Conservation (phyloP, 345 rosid genomes). For the Pistacia integerrima region DNA sequence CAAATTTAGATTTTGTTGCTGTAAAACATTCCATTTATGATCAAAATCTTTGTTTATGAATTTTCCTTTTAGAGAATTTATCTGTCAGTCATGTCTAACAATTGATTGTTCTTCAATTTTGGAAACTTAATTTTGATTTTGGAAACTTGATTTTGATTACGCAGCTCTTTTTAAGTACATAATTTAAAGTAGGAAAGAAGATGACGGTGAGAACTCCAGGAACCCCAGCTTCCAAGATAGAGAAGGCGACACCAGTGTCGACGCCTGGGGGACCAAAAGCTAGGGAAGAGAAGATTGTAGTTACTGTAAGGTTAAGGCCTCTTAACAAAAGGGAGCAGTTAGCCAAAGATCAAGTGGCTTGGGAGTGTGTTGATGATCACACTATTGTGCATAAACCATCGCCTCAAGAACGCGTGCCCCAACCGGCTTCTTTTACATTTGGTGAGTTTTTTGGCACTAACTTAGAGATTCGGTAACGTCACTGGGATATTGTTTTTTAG, state of each 20-base stretch:
- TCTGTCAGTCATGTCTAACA: background rate
- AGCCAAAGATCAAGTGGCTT: constrained; percentile 88
- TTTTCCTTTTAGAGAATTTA: constrained; percentile 1
- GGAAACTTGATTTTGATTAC: background rate
- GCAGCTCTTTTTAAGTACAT: background rate
- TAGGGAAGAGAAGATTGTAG: constrained; percentile 95
- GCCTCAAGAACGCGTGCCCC: constrained; percentile 76
- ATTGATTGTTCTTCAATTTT: background rate
- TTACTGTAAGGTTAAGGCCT: constrained; percentile 92
- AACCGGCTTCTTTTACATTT: constrained; percentile 75
- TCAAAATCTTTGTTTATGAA: background rate
- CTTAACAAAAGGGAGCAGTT: constrained; percentile 79
- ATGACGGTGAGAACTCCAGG: constrained; percentile 73
- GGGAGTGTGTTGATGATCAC: constrained; percentile 93
- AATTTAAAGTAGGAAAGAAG: background rate
- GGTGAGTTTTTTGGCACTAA: constrained; percentile 46
- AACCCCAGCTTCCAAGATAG: constrained; percentile 82
- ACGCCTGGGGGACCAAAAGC: constrained; percentile 77
- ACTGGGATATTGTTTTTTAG: too few relatives aligned
- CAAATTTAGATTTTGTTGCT: too few relatives aligned
- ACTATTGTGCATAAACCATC: constrained; percentile 75
- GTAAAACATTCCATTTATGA: background rate
- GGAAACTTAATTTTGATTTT: background rate
- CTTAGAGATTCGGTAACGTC: background rate
- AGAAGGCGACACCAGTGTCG: constrained; percentile 61